A percentile compares a stretch with the other conserved stretches of the same genome.
phyloP scores from a whole-genome alignment of 129 eudicot genomes.

The carrot (Daucus carota) region DH1_v3.0 NC_030386.2:38209501-38210000 shows the following conservation, averaged over 20 bases:
- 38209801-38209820: constrained; percentile 97
- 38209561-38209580: background rate
- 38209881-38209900: constrained; percentile 25
- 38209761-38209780: constrained; percentile 87
- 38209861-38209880: constrained; percentile 99
- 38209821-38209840: constrained; percentile 96
- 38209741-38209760: constrained; percentile 92
- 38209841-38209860: constrained; percentile 88
- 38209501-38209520: background rate
- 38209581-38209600: background rate
- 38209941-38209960: background rate
- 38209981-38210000: background rate
- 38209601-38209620: background rate
- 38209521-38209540: background rate
- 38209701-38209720: constrained; percentile 97
- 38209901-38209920: background rate
- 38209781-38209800: constrained; percentile 97
- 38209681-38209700: constrained; percentile 44
- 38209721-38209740: constrained; percentile 83
- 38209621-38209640: background rate
- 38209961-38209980: background rate
- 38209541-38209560: background rate
- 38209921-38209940: background rate
- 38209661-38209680: background rate
- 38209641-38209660: background rate